These are phyloP conservation scores for Alternaria consortialis DNA, from an alignment of 2,329 filamentous ascomycete species.

Conservation along the genomic window DNA sequence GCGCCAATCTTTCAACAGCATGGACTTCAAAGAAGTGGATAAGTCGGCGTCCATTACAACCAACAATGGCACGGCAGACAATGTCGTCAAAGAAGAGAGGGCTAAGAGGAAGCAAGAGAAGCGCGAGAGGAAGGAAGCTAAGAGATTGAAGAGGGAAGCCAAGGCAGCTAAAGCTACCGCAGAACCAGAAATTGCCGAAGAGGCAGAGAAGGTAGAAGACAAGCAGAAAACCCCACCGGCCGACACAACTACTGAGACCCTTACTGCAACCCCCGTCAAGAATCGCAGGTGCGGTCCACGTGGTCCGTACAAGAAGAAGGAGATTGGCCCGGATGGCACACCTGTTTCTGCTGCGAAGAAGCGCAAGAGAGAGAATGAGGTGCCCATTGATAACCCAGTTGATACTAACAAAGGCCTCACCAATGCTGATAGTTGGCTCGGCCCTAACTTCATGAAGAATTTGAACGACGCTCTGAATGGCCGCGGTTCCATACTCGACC, in stretches of 20 bases:
- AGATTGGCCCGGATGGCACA: background rate
- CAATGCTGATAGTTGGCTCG: conserved; percentile 1
- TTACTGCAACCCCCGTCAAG: background rate
- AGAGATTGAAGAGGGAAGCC: conserved; percentile 9
- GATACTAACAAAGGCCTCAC: background rate
- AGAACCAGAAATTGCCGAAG: background rate
- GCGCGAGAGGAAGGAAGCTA: conserved; percentile 16
- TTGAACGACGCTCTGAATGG: conserved; percentile 20
- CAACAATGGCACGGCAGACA: background rate
- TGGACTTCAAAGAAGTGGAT: conserved; percentile 25
- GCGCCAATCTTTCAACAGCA: conserved; percentile 31
- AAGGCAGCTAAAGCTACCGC: background rate
- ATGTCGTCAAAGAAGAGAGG: background rate
- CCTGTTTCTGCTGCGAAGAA: conserved; percentile 23
- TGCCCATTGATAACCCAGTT: background rate
- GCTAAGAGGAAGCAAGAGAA: conserved; percentile 9
- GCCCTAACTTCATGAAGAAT: conserved; percentile 15
- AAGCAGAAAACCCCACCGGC: background rate
- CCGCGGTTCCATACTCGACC: conserved; percentile 16
- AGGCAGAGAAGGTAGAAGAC: background rate
- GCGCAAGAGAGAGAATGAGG: conserved; percentile 27
- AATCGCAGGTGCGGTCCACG: conserved; percentile 15
- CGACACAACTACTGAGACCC: conserved; percentile 4
- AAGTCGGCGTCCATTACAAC: background rate
- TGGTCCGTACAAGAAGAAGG: conserved; percentile 16